phyloP scores from a whole-genome alignment of 2,329 filamentous ascomycete genomes.

The Microdochium bolleyi region DNA sequence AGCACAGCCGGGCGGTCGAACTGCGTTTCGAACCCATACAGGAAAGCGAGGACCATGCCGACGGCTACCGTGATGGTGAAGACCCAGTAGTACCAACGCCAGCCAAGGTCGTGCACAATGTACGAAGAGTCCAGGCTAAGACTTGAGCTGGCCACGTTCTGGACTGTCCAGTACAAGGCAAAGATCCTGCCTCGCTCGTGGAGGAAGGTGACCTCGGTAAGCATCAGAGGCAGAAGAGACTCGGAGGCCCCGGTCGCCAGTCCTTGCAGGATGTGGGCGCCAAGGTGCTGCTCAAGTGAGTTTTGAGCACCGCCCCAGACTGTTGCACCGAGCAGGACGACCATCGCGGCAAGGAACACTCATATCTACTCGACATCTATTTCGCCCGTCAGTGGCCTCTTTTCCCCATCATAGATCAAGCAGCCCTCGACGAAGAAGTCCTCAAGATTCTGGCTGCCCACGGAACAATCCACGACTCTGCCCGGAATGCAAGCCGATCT shows the following conservation, averaged over 20 bases:
- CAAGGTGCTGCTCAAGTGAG: neutral
- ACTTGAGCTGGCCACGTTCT: conserved; percentile 22
- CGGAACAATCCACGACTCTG: neutral
- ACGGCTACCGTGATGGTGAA: conserved; percentile 23
- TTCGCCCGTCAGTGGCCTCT: neutral
- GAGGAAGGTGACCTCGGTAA: conserved; percentile 41
- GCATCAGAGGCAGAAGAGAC: conserved; percentile 38
- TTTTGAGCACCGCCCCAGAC: neutral
- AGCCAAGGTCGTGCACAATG: conserved; percentile 22
- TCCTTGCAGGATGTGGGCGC: neutral
- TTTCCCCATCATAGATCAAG: neutral
- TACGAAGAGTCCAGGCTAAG: conserved; percentile 26
- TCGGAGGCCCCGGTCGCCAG: neutral
- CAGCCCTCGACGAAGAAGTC: neutral
- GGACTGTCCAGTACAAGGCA: conserved; percentile 28
- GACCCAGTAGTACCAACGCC: conserved; percentile 33
- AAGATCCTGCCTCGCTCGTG: conserved; percentile 26
- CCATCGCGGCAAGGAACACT: neutral
- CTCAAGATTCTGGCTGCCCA: neutral
- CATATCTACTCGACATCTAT: neutral
- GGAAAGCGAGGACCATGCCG: conserved; percentile 26
- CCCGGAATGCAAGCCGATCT: neutral
- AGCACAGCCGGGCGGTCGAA: conserved; percentile 24
- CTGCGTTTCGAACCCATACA: conserved; percentile 29
- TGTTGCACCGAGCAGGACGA: neutral